These are phyloP conservation scores for Blastobotrys attinorum DNA, from an alignment of 805 yeast genomes.

Conservation along the genomic window DNA sequence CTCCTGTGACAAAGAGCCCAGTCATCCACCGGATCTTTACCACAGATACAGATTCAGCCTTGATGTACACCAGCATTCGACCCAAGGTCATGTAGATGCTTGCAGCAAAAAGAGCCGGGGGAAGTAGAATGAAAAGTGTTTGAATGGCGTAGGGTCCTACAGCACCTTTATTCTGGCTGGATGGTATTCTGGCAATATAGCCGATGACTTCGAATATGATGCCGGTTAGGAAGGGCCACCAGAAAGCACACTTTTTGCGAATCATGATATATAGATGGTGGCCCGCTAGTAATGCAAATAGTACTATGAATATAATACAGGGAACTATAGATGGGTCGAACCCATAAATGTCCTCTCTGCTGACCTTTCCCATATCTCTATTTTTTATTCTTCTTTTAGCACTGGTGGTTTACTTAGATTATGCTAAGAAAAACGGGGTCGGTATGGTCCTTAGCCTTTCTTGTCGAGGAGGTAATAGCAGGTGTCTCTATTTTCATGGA, in stretches of 20 bases:
- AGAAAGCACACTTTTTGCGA: constrained; percentile 51
- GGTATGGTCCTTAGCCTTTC: no score
- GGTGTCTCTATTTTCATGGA: no score
- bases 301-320: constrained; percentile 44
- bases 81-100: constrained; percentile 70
- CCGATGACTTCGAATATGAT: constrained; percentile 57
- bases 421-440: no score
- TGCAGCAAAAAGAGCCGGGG: constrained; percentile 79
- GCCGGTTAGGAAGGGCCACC: constrained; percentile 44
- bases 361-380: neutral
- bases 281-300: constrained; percentile 46
- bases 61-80: constrained; percentile 42
- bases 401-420: no score
- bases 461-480: no score
- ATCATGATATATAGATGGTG: constrained; percentile 33
- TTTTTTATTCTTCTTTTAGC: no score
- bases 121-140: constrained; percentile 59
- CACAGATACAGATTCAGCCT: constrained; percentile 48
- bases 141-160: constrained; percentile 50
- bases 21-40: constrained; percentile 51
- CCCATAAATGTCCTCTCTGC: constrained; percentile 1
- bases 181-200: constrained; percentile 52
- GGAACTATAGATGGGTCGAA: constrained; percentile 43
- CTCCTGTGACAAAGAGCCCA: constrained; percentile 59
- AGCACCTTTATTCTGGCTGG: constrained; percentile 27